Base-by-base conservation (phyloP, 139 green algal species). In the Gonium pectorale region DNA sequence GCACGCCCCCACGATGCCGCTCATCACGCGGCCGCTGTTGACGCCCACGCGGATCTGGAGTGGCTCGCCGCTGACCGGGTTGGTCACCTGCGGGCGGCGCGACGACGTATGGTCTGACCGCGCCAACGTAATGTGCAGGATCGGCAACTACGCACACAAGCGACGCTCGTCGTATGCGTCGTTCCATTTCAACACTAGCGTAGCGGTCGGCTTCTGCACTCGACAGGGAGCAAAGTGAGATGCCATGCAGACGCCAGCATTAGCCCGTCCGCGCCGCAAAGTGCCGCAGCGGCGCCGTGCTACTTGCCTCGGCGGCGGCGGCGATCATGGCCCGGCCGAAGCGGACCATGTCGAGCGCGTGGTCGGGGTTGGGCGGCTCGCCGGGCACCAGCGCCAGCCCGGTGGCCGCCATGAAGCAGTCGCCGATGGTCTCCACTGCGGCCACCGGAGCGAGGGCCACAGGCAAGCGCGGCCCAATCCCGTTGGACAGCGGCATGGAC, bases 1-100 rank as follows among this genome's bases (percentile, higher is more conserved):
- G n/a, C 51, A 80, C 21, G 29, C 56, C 29, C 88, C 88, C 54
- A 91, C 88, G 40, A 91, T 78, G 22, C 83, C 73, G 17, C 35
- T 69, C 71, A 87, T 83, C 6, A 90, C 80, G 68, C 68, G 68
- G 11, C 68, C 68, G 43, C 43, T 62, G 68, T 60, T 27, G 41
- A 77, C 29, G 27, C 43, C 68, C 41, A 77, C 68, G 3, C 41
- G 41, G 17, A 77, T 31, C 29, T 59, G 68, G 43, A 77, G 19
- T 5, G 19, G 41, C 11, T 40, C 41, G 29, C 68, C 68, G 9
- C 43, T 77, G 1, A 59, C 38, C 3, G 68, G 68, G 68, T 77
- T 59, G 43, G 15, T 1, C 43, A 77, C 68, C 43, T 70, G 63
- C 15, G 35, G 3, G 5, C 6, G 9, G 3, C 29, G 19, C 9